Base-by-base conservation (phyloP, 2,329 filamentous ascomycete genomes). In the Alternaria atra region DNA sequence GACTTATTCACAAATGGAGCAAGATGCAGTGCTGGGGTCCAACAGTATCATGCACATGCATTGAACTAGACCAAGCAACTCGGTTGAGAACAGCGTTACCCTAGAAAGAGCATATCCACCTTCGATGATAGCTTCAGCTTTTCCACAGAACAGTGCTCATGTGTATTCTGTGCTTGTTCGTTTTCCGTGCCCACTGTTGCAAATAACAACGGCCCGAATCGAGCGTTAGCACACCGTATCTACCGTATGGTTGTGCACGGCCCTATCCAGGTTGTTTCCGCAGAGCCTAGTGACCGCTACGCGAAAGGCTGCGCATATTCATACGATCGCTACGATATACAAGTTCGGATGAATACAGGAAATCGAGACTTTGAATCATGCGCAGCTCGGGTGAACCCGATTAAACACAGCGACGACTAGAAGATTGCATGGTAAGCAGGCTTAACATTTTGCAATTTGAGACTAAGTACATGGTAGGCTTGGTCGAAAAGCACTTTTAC, bases 261-360 rank as follows among this genome's bases (percentile, higher is more conserved):
- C 23, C 46, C 7, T 35, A 12, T 9, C 10, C 25, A 15, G 27
- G 30, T 29, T 32, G 44, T n/a, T 32, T 20, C 77, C 27, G 15
- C 6, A 48, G 20, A 5, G 13, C 17, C 9, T 23, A n/a, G 17
- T 23, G 39, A 23, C 23, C 17, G 20, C 39, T 23, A 23, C 17
- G 17, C 9, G 9, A 23, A 29, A 40, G 39, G 39, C 39, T 40
- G 39, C 12, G 39, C 17, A 40, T n/a, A 40, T 40, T 17, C 17
- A 40, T n/a, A 13, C 7, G 17, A 17, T 40, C 17, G 17, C 23
- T 23, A 40, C 20, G 4, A 6, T 40, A 6, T 20, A 40, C 17
- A 9, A 12, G 12, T 23, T 40, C 17, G 30, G 20, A 6, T 20
- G 15, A 15, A 37, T 25, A 20, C 6, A 10, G 32, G 30, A 50